A percentile compares a stretch with the other conserved stretches of the same genome.
Conservation (phyloP, 352 stramenopile genomes). For the Phytophthora pini region DNA sequence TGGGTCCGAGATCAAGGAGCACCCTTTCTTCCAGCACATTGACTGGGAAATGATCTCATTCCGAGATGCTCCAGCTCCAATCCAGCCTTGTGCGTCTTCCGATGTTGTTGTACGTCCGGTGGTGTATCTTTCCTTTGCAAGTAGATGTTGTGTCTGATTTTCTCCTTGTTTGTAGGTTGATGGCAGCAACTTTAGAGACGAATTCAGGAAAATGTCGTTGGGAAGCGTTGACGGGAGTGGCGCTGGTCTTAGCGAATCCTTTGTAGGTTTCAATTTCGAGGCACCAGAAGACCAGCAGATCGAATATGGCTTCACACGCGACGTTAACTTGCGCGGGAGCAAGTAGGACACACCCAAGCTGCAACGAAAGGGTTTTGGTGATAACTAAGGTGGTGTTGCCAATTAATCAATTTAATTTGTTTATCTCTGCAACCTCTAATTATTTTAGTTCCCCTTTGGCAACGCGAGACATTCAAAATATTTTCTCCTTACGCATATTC, state of each 20-base stretch:
- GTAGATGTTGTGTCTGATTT: neutral
- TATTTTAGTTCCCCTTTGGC: neutral
- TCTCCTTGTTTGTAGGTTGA: conserved; percentile 7
- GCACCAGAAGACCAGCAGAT: conserved; percentile 51
- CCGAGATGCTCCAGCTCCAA: conserved; percentile 61
- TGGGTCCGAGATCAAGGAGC: conserved; percentile 60
- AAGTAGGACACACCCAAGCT: neutral
- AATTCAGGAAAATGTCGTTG: conserved; percentile 81
- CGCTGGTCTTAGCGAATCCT: conserved; percentile 63
- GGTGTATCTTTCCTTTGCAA: neutral
- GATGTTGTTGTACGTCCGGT: conserved; percentile 52
- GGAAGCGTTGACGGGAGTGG: conserved; percentile 43
- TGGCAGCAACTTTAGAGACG: conserved; percentile 85
- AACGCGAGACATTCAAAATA: neutral
- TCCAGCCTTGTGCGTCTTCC: conserved; percentile 61
- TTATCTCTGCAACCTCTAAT: conserved; percentile 4
- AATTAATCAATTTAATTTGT: conserved; percentile 8
- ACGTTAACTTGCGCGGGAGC: conserved; percentile 24
- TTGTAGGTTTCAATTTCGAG: conserved; percentile 91
- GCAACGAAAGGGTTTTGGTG: neutral
- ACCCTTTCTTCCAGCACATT: conserved; percentile 68
- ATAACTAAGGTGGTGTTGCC: neutral
- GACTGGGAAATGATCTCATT: conserved; percentile 79
- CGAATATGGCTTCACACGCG: conserved; percentile 63
- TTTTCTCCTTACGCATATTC: neutral